These are phyloP conservation scores for Astrephomene gubernaculifera DNA, from an alignment of 139 green algal species.

Conservation along the genomic window DNA sequence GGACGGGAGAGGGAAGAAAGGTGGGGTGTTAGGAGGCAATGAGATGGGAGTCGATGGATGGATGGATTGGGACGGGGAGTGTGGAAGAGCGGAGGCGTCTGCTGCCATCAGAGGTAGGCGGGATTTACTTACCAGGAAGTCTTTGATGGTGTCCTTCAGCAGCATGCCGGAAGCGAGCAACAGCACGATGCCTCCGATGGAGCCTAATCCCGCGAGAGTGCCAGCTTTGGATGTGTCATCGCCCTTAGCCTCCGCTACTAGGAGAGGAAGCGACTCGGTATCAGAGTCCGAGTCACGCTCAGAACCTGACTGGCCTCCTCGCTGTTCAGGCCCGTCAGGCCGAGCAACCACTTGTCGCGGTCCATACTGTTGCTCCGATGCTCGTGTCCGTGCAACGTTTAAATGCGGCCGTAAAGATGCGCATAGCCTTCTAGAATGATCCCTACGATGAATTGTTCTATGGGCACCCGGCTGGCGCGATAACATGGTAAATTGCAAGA, in stretches of 20 bases:
- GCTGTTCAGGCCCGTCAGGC: not conserved
- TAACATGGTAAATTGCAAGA: not conserved
- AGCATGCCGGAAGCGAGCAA: conserved; percentile 34
- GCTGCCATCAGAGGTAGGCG: no score
- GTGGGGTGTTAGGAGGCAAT: not conserved
- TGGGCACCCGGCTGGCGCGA: conserved; percentile 23
- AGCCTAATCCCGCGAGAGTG: conserved; percentile 31
- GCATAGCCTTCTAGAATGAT: no score
- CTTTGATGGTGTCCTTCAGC: conserved; percentile 11
- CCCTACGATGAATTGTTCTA: no score
- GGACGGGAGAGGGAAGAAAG: not conserved
- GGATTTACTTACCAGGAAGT: conserved; percentile 32
- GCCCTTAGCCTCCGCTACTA: not conserved
- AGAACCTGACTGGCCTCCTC: not conserved
- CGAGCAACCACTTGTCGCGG: not conserved
- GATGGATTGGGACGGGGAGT: no score
- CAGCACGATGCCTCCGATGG: conserved; percentile 58
- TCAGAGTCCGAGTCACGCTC: conserved; percentile 9
- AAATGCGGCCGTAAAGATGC: no score
- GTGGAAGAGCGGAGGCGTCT: no score
- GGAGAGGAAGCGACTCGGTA: not conserved
- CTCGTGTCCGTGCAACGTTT: not conserved
- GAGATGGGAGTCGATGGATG: no score
- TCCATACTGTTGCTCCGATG: conserved; percentile 15
- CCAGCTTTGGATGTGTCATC: not conserved